phyloP scores from a whole-genome alignment of 306 rosid genomes.

The Vigna reflexopilosa region DNA sequence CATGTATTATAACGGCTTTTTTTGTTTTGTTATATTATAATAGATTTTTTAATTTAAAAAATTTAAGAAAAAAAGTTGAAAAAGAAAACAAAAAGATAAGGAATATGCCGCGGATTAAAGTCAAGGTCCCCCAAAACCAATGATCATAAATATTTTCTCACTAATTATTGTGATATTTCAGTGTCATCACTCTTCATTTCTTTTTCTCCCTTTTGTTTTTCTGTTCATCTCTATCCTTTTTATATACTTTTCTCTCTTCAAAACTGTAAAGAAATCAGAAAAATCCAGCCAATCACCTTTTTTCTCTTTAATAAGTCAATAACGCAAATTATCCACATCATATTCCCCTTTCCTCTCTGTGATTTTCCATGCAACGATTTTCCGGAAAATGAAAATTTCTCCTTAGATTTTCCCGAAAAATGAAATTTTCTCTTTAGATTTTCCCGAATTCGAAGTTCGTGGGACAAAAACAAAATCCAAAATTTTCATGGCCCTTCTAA shows the following conservation, averaged over 20 bases:
- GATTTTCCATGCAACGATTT: conserved; percentile 3
- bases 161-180: conserved; percentile 10
- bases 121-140: neutral
- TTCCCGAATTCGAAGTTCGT: conserved; percentile 26
- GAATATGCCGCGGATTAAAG: neutral
- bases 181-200: neutral
- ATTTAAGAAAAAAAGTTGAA: neutral
- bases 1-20: no score
- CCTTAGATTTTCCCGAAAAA: conserved; percentile 27
- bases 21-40: no score
- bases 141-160: neutral
- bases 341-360: neutral
- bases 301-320: neutral
- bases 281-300: neutral
- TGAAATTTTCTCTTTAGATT: conserved; percentile 20
- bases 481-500: conserved; percentile 63
- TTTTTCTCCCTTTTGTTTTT: neutral
- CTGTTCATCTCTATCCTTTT: conserved; percentile 18
- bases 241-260: neutral
- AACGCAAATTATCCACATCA: conserved; percentile 37
- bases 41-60: no score
- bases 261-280: neutral
- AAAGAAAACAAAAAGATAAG: neutral
- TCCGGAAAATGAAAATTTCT: conserved; percentile 26
- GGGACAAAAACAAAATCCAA: neutral